Evolutionary conservation across 2,329 filamentous ascomycete species (phyloP), one percentile per base, ranked within the genome.

Genomic region (Aaosphaeria pasadenensis): DNA sequence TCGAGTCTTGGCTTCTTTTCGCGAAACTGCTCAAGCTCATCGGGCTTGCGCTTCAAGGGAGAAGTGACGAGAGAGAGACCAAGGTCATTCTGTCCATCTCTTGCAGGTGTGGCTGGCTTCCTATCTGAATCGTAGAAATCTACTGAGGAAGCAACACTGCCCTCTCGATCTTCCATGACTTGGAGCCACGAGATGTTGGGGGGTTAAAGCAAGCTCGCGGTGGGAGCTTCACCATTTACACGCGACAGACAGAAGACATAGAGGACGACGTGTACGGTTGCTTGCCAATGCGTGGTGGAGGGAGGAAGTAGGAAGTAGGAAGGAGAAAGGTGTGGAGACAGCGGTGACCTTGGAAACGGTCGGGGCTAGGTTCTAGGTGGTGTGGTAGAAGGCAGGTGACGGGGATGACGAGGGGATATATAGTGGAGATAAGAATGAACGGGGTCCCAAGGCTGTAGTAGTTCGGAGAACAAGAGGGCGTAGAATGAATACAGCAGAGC

Each of bases 31-130:
- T 56, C 48, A 33, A 44, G 24, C 9, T 57, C 56, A 31, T 65
- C 62, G 39, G 67, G 64, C 55, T 70, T 71, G 62, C 68, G 69
- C 61, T 71, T 71, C n/a, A 48, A 28, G 42, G 53, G 36, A n/a
- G 33, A 36, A 24, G 17, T 24, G 17, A 24, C 17, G 11, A 46
- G 41, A 29, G 53, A 47, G 32, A 54, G 51, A 41, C 47, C 46
- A 1, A 49, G 58, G 42, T 52, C 48, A 28, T 53, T 44, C 42
- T 35, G 24, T n/a, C 57, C 49, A 36, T 9, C n/a, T n/a, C 33
- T 36, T n/a, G n/a, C 7, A 7, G 54, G 51, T 11, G 58, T 46
- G 32, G 49, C 47, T 13, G 60, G 49, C 46, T 55, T 57, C 51
- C 30, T 54, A 40, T 66, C 63, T 32, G 60, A 58, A 39, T 58